Evolutionary conservation across 805 yeast species (phyloP), one percentile per base, ranked within the genome.

Genomic region (Saccharomycopsis javanensis): DNA sequence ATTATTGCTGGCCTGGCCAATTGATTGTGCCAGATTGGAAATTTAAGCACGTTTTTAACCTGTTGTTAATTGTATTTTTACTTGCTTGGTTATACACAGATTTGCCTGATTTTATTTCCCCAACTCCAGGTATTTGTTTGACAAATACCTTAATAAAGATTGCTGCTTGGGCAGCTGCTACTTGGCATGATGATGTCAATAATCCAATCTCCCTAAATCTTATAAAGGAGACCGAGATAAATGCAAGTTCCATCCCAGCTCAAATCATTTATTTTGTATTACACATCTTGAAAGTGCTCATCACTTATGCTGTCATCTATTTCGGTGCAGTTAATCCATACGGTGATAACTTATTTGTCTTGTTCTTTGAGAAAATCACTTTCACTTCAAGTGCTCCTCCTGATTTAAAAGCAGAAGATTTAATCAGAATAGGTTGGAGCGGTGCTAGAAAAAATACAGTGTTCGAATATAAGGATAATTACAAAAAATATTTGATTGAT

Each of bases 71-170:
- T 16, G 27, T 55, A 1, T 13, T 70, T 2, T 71, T 88, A 64
- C 54, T 78, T 8, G 71, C 72, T 16, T 94, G 99, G 98, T 78
- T 94, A 59, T 94, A 91, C 70, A 83, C 96, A 1, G 98, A 94
- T 72, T 77, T 94, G 68, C 99, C 99, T 1, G 96, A 89, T 66
- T 79, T 75, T 64, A 74, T 89, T 55, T 80, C 91, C 35, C 97
- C 97, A 52, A 92, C 98, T 3, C 98, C 98, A 0, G 97, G 97
- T 25, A 78, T 83, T 57, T 86, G 91, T 62, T 71, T 89, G 57
- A 85, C 95, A 10, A 85, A 82, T 64, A 80, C 81, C 63, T 57
- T 82, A 28, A 71, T 78, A 5, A 71, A 66, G 55, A 18, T 60
- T 1, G 56, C 66, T 4, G 65, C 69, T 13, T 59, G 63, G 27